These are phyloP conservation scores for Gamsiella multidivaricata DNA, from an alignment of 192 early-diverging fungal genomes.

Conservation along the genomic window DNA sequence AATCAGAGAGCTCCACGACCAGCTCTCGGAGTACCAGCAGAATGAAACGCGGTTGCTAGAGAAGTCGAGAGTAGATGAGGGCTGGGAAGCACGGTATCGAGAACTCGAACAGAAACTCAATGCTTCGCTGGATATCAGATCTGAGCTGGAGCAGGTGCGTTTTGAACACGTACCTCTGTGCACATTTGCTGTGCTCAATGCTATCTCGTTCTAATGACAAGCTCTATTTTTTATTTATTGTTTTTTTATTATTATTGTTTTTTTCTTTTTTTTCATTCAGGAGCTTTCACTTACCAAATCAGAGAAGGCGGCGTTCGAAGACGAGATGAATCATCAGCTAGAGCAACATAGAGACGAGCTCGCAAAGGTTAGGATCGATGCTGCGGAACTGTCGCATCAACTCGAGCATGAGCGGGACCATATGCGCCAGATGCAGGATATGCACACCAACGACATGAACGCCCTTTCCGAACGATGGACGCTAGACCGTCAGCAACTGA, in stretches of 20 bases:
- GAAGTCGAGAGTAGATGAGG: constrained; percentile 31
- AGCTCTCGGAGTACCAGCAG: constrained; percentile 17
- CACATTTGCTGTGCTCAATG: no score
- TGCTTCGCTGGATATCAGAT: constrained; percentile 19
- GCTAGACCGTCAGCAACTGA: constrained; percentile 25
- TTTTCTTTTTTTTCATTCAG: not conserved
- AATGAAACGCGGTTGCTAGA: constrained; percentile 32
- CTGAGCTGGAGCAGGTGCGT: constrained; percentile 38
- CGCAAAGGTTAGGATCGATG: constrained; percentile 27
- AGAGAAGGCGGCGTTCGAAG: constrained; percentile 23
- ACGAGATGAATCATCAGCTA: constrained; percentile 28
- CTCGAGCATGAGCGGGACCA: constrained; percentile 29
- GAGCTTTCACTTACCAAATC: constrained; percentile 16
- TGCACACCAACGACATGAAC: constrained; percentile 38
- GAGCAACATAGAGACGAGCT: constrained; percentile 43
- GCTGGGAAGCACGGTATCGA: constrained; percentile 33
- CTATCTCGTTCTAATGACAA: no score
- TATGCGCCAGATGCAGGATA: constrained; percentile 33
- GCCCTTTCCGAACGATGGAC: constrained; percentile 43
- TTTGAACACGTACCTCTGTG: not conserved
- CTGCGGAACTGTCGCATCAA: constrained; percentile 24
- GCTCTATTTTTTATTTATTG: no score
- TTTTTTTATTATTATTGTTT: no score
- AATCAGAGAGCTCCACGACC: constrained; percentile 18
- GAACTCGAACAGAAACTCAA: constrained; percentile 36